A percentile compares a stretch with the other conserved stretches of the same genome.
phyloP scores from a whole-genome alignment of 371 early-diverging fungal species.

The Choanephora cucurbitarum region DNA sequence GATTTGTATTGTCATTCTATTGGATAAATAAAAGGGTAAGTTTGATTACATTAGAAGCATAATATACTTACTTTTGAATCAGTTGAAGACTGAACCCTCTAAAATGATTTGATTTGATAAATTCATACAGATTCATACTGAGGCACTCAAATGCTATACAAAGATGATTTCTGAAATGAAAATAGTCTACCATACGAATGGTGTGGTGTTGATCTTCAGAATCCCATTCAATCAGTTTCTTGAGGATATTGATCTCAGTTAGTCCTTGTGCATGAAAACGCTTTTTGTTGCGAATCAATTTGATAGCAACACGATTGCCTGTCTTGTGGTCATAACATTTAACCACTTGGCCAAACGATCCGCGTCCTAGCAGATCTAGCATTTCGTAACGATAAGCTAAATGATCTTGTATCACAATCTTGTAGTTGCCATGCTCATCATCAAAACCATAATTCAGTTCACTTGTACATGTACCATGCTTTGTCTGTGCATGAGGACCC shows the following conservation, averaged over 20 bases:
- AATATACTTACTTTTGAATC: constrained; percentile 60
- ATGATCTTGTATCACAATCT: constrained; percentile 75
- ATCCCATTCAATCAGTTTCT: constrained; percentile 72
- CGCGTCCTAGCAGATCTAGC: constrained; percentile 79
- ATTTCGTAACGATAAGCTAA: constrained; percentile 84
- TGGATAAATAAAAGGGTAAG: background rate
- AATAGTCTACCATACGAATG: constrained; percentile 88
- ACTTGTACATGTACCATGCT: constrained; percentile 44
- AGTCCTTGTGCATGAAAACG: constrained; percentile 87
- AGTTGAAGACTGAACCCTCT: constrained; percentile 85
- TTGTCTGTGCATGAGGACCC: constrained; percentile 66
- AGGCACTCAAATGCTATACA: constrained; percentile 96
- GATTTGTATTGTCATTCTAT: constrained; percentile 83
- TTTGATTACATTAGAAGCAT: background rate
- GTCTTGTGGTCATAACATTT: constrained; percentile 80
- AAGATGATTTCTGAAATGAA: constrained; percentile 92
- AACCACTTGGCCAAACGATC: constrained; percentile 92
- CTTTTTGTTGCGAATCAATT: constrained; percentile 88
- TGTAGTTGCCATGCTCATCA: constrained; percentile 84
- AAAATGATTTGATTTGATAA: constrained; percentile 92
- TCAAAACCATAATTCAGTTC: constrained; percentile 76
- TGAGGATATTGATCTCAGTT: constrained; percentile 83
- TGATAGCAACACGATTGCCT: constrained; percentile 77
- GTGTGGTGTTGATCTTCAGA: constrained; percentile 79
- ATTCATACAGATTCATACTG: constrained; percentile 96